A percentile compares a stretch with the other conserved stretches of the same genome.
Conservation (phyloP, 2,329 filamentous ascomycete genomes). For the Ceratocystis alfenasii region DNA sequence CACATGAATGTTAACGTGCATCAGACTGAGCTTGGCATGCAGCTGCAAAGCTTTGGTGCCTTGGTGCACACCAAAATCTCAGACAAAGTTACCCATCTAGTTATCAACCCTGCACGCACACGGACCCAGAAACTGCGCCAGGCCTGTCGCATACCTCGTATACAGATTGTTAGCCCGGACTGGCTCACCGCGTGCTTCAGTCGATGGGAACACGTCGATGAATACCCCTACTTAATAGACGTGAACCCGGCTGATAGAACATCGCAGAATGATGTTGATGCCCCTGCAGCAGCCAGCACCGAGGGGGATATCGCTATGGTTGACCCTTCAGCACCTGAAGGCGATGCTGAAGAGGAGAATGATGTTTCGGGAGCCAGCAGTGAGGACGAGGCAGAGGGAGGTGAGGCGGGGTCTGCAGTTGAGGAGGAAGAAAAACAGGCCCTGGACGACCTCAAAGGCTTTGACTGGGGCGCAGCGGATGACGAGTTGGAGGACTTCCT, state of each 20-base stretch:
- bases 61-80: conserved; percentile 45
- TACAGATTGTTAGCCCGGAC: conserved; percentile 83
- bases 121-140: conserved; percentile 85
- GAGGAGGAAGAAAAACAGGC: conserved; percentile 38
- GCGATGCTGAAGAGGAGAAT: conserved; percentile 26
- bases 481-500: conserved; percentile 69
- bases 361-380: conserved; percentile 25
- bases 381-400: conserved; percentile 26
- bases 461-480: conserved; percentile 53
- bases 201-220: conserved; percentile 70
- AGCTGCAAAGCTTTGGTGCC: conserved; percentile 78
- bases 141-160: conserved; percentile 63
- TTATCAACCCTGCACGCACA: conserved; percentile 56
- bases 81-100: conserved; percentile 58
- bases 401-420: conserved; percentile 29
- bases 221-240: conserved; percentile 65
- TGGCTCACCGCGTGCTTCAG: conserved; percentile 81
- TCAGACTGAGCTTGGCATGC: conserved; percentile 73
- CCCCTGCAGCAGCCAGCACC: conserved; percentile 28
- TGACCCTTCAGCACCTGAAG: conserved; percentile 28
- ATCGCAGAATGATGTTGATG: conserved; percentile 14
- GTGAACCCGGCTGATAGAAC: conserved; percentile 55
- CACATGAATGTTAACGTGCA: conserved; percentile 69
- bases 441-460: conserved; percentile 44
- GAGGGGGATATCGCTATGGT: conserved; percentile 23